These are phyloP conservation scores for Piper longum DNA, from an alignment of 164 flowering plant species.

Conservation along the genomic window DNA sequence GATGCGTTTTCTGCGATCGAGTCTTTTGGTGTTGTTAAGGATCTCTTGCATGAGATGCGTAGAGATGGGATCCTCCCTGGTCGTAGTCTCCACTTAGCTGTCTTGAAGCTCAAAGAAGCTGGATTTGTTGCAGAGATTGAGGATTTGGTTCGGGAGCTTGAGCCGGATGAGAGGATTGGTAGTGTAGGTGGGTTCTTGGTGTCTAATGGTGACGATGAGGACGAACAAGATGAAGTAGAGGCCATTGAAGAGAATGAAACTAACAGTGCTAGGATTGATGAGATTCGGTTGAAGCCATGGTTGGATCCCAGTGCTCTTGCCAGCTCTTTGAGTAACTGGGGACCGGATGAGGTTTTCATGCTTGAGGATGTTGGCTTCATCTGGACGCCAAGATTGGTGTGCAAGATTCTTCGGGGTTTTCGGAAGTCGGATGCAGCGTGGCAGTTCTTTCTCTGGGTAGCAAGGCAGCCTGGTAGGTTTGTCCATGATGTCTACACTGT, in stretches of 20 bases:
- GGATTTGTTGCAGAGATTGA: slow-evolving; percentile 42
- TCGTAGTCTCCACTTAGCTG: slow-evolving; percentile 28
- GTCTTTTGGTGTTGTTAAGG: slow-evolving; percentile 36
- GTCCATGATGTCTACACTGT: slow-evolving; percentile 66
- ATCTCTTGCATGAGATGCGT: slow-evolving; percentile 48
- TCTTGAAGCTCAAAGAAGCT: slow-evolving; percentile 38
- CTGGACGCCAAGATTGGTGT: slow-evolving; percentile 79
- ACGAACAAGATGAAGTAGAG: slow-evolving; percentile 19
- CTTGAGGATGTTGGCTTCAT: slow-evolving; percentile 57
- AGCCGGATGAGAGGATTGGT: slow-evolving; percentile 57
- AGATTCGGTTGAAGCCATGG: slow-evolving; percentile 65
- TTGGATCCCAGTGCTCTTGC: slow-evolving; percentile 84
- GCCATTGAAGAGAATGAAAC: slow-evolving; percentile 9
- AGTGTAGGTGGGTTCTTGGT: slow-evolving; percentile 18
- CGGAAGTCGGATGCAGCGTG: slow-evolving; percentile 67
- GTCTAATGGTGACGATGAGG: slow-evolving; percentile 18
- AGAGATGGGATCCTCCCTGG: slow-evolving; percentile 71
- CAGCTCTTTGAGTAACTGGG: slow-evolving; percentile 58
- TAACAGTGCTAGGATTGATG: slow-evolving; percentile 10
- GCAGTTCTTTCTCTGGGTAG: slow-evolving; percentile 90
- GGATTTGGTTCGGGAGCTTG: slow-evolving; percentile 39
- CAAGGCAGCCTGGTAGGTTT: slow-evolving; percentile 62
- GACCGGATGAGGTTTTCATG: slow-evolving; percentile 39
- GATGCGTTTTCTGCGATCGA: slow-evolving; percentile 26
- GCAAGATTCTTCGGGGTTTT: slow-evolving; percentile 67